Conservation (phyloP, 495 filamentous ascomycete genomes). For the Hypoxylon lenormandii region DNA sequence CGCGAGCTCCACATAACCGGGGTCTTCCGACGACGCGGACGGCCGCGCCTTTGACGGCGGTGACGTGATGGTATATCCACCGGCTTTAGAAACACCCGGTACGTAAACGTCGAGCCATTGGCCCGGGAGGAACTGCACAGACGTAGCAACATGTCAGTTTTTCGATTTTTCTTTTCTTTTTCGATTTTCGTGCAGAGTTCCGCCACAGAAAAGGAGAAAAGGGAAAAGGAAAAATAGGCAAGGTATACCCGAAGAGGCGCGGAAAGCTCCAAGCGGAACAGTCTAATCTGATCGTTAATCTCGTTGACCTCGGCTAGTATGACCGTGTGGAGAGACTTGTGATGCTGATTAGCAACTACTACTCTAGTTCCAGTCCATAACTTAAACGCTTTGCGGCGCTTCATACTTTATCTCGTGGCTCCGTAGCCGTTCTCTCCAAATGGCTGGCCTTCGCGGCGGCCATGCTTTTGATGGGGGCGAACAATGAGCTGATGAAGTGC, state of each 20-base stretch:
- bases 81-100: constrained; percentile 73
- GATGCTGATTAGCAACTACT: constrained; percentile 34
- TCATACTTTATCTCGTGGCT: constrained; percentile 71
- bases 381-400: not conserved
- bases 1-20: constrained; percentile 75
- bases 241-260: constrained; percentile 45
- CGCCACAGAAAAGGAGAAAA: no score
- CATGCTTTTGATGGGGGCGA: constrained; percentile 16
- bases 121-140: constrained; percentile 76
- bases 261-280: constrained; percentile 55
- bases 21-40: constrained; percentile 47
- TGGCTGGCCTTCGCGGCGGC: constrained; percentile 50
- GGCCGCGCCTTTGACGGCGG: constrained; percentile 64
- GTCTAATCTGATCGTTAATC: constrained; percentile 53
- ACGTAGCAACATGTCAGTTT: constrained; percentile 25
- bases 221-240: not conserved
- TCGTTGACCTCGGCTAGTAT: constrained; percentile 51
- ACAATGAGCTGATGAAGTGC: not conserved
- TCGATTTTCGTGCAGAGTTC: not conserved
- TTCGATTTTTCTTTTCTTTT: not conserved
- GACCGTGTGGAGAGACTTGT: constrained; percentile 56
- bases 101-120: constrained; percentile 92
- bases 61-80: constrained; percentile 90
- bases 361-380: constrained; percentile 21
- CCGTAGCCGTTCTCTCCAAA: constrained; percentile 75